Base-by-base conservation (phyloP, 768 basidiomycete species). In the Amanita exitialis region DNA sequence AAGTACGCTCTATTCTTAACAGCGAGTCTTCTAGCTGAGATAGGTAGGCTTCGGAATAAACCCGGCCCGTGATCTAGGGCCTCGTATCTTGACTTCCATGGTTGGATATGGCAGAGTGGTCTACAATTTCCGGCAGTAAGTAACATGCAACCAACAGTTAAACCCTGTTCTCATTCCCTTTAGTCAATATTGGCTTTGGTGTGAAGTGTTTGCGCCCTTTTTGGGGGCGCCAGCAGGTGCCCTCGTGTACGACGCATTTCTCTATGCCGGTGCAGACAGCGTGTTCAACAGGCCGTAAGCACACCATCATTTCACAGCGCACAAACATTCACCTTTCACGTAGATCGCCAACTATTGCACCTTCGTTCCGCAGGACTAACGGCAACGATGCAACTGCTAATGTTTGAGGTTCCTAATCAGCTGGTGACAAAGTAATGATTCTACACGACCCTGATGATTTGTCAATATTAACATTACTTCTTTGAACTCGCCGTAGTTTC, bases 161-260 rank as follows among this genome's bases (percentile, higher is more conserved):
- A 42, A 43, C 20, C 16, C 44, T 28, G 61, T 53, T 53, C 36
- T 38, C 10, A 50, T 38, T 39, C 6, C 58, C 36, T 66, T 46
- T 62, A 76, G 71, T 55, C 82, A 86, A 55, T 86, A 84, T 60
- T 86, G 82, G 84, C 50, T 86, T n/a, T 87, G 83, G 83, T 77
- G 77, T 55, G 75, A 81, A 15, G 53, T 83, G 18, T 62, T 83
- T 36, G 83, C 70, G 4, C 74, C 81, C 5, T 72, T 82, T 54
- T 51, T 75, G 18, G 82, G 85, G 20, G 81, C 72, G 37, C 70
- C 77, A 48, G 59, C 65, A 2, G 84, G 77, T 15, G 67, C 73
- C 5, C 59, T 78, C 50, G 53, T 76, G 41, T 87, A 86, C 54
- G 85, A 87, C 56, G 39, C 64, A 1, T 66, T 84, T 44, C 41